Conservation (phyloP, 768 basidiomycete species). For the Rhodotorula kratochvilovae region DNA sequence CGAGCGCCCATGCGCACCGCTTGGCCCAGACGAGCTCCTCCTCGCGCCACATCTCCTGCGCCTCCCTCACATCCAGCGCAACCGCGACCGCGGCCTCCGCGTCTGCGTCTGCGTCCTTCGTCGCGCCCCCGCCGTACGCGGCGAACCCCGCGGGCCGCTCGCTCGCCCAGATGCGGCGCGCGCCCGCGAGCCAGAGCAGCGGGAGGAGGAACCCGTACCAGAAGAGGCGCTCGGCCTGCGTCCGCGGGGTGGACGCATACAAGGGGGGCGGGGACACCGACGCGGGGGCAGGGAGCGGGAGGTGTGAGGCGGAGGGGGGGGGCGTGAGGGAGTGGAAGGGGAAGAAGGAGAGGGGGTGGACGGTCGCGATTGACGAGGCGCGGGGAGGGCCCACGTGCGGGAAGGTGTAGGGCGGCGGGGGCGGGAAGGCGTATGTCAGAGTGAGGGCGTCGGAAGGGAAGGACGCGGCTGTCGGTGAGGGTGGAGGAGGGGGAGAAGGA, state of each 20-base stretch:
- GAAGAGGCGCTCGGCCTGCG: slow-evolving; percentile 20
- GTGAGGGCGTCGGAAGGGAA: no score
- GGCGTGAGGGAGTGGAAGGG: slow-evolving; percentile 10
- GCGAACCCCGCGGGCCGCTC: background rate
- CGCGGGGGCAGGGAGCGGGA: no score
- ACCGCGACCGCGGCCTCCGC: background rate
- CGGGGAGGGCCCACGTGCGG: background rate
- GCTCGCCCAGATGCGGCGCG: background rate
- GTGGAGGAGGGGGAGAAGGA: background rate
- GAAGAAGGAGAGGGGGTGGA: slow-evolving; percentile 7
- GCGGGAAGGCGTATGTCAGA: background rate
- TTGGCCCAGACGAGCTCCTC: slow-evolving; percentile 23
- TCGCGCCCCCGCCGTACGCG: background rate
- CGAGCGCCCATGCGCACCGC: slow-evolving; percentile 6
- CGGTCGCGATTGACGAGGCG: background rate
- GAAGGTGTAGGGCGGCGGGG: slow-evolving; percentile 1
- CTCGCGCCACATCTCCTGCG: slow-evolving; percentile 9
- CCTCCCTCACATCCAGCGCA: background rate
- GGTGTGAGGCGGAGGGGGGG: background rate
- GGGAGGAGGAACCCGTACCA: slow-evolving; percentile 24
- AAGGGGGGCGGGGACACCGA: background rate
- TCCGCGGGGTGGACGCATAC: slow-evolving; percentile 17
- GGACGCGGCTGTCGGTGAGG: background rate
- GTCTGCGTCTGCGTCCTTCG: background rate
- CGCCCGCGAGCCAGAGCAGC: slow-evolving; percentile 15